These are phyloP conservation scores for Fraxinus xanthoxyloides DNA, from an alignment of 305 asterid species.

Conservation along the genomic window DNA sequence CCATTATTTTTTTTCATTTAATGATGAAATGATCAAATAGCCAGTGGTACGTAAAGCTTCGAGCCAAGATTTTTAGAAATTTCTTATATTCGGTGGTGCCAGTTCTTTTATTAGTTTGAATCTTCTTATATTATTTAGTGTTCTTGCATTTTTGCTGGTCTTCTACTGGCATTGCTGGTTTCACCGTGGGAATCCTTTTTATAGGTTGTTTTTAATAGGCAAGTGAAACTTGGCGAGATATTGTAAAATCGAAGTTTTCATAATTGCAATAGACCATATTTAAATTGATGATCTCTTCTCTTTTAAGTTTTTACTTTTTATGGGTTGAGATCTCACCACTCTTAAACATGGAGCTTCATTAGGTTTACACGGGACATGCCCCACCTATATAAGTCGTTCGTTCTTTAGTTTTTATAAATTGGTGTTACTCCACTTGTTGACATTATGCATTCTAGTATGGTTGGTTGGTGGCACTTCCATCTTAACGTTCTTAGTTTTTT, in stretches of 20 bases:
- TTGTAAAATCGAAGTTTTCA: background rate
- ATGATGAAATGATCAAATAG: background rate
- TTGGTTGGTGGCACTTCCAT: background rate
- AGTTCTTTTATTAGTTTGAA: background rate
- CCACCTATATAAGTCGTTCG: background rate
- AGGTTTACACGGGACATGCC: background rate
- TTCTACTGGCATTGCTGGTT: conserved; percentile 9
- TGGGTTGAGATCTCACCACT: background rate
- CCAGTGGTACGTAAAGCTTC: background rate
- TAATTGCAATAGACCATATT: background rate
- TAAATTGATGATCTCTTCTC: background rate
- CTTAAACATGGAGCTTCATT: background rate
- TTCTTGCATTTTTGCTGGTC: background rate
- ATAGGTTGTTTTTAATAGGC: background rate
- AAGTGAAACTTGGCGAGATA: background rate
- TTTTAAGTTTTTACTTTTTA: background rate
- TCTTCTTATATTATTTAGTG: background rate
- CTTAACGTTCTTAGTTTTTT: background rate
- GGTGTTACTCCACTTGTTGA: background rate
- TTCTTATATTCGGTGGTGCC: background rate
- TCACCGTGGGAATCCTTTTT: background rate
- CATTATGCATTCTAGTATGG: background rate
- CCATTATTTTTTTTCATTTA: conserved; percentile 11
- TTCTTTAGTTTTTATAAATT: conserved; percentile 8
- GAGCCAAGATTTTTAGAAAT: conserved; percentile 1